Base-by-base conservation (phyloP, 805 yeast genomes). In the Wickerhamiella siamensis region DNA sequence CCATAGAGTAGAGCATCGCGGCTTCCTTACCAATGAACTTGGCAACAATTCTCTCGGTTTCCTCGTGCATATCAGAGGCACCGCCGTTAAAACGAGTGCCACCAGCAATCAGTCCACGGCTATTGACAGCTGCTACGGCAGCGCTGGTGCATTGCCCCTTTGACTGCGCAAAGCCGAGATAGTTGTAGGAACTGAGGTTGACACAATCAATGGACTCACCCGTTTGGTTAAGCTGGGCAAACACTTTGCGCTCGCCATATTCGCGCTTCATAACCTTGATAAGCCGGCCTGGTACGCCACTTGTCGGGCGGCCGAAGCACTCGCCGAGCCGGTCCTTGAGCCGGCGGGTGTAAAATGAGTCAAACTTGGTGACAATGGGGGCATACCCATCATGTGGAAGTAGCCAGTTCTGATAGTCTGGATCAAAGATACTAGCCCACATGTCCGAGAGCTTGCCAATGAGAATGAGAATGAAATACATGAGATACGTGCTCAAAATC, bases 121-220 rank as follows among this genome's bases (percentile, higher is more conserved):
- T 63, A n/a, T 71, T 65, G 33, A 83, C 70, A 31, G 74, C 59
- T 33, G 71, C 64, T 48, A 81, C 66, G 6, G 95, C 80, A 40
- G 70, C 70, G 46, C 79, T 86, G 2, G 96, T 84, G 62, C 99
- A 91, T 42, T 68, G 70, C 46, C 99, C 99, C 49, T 76, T 79
- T 41, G 94, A 79, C 64, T 91, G 97, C 18, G 95, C 98, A 64
- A 91, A 91, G 1, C 99, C 99, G 46, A 91, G 70, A 60, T 91
- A 91, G 62, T 91, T 91, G 63, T 91, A 91, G 2, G 94, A 79
- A 2, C 94, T 77, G 43, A 91, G 69, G 58, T 91, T 91, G 49
- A 91, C 67, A 58, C 94, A 83, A 50, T 79, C 79, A 5, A 74
- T 72, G 3, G 81, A 71, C 12, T 77, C 69, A 9, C 96, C 95